Base-by-base conservation (phyloP, 2,329 filamentous ascomycete genomes). In the Zelopaecilomyces penicillatus region DNA sequence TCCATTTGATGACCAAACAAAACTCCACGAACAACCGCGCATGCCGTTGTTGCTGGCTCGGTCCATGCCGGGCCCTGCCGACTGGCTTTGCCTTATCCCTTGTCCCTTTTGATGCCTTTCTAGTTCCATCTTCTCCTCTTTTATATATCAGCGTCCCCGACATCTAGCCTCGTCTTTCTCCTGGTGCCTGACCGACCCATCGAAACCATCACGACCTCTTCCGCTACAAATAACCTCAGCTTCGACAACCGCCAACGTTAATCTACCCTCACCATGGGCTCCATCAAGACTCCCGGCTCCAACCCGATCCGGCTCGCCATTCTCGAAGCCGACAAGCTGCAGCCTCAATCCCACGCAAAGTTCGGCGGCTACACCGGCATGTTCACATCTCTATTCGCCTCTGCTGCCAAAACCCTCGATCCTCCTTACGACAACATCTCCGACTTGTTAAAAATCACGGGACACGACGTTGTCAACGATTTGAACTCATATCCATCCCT, bases 281-380 rank as follows among this genome's bases (percentile, higher is more conserved):
- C 19, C 19, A 19, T 19, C 19, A 19, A 19, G 19, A 19, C 19
- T 19, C 19, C 19, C 19, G 19, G 19, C 26, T 12, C 34, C n/a
- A 29, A 31, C 31, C 77, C 78, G 30, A 68, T 91, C 53, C 83
- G 86, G 45, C 83, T 96, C 65, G 89, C 90, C 39, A 76, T 97
- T 54, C 81, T 97, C 54, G 87, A 95, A 72, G 84, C 86, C 70
- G 91, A 95, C 66, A 85, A 78, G 1, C 88, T 88, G 1, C 71
- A 85, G 41, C 75, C 80, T 1, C 65, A 75, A 37, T 78, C 83
- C 33, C 68, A 76, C 44, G 73, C 73, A 44, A 78, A 78, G 56
- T 89, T 85, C 64, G 78, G 80, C 42, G 74, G 74, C 48, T 96
- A 95, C 66, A 78, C 80, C 50, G 82, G 80, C 50, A 75, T 87